These are phyloP conservation scores for Heliamphora exappendiculata DNA, from an alignment of 148 eudicot species.

Conservation along the genomic window DNA sequence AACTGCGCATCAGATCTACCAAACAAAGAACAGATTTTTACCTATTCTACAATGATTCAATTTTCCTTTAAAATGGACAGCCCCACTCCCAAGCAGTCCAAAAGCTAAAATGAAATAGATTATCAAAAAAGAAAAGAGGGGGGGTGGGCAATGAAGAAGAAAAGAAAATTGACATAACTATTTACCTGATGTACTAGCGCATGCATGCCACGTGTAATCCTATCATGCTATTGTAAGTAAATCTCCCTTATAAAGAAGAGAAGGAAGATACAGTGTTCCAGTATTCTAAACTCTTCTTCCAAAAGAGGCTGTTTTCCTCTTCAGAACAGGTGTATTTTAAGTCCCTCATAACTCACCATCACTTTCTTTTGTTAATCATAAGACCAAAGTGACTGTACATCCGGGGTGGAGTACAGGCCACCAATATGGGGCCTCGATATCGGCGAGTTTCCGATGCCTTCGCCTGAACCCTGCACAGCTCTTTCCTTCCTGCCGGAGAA, in stretches of 20 bases:
- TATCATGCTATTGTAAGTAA: conserved; percentile 54
- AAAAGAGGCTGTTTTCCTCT: conserved; percentile 50
- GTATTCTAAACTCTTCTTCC: conserved; percentile 50
- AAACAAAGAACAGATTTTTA: not conserved
- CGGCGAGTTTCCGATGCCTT: conserved; percentile 43
- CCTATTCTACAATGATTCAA: not conserved
- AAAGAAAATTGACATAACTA: conserved; percentile 11
- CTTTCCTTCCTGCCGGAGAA: no score
- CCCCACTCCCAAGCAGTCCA: not conserved
- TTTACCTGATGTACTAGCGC: conserved; percentile 36
- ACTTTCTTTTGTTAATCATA: conserved; percentile 43
- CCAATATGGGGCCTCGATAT: conserved; percentile 49
- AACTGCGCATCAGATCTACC: not conserved
- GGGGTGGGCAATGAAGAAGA: not conserved
- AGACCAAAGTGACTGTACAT: conserved; percentile 92
- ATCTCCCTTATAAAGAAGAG: conserved; percentile 37
- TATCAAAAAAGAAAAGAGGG: not conserved
- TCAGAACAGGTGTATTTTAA: conserved; percentile 43
- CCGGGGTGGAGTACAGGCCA: conserved; percentile 67
- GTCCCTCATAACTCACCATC: conserved; percentile 31
- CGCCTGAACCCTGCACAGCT: conserved; percentile 40
- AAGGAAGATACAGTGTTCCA: conserved; percentile 59
- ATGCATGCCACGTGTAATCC: conserved; percentile 46
- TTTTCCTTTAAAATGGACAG: not conserved
- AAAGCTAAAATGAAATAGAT: not conserved